Evolutionary conservation across 805 yeast species (phyloP).

Genomic region (Pichia californica): DNA sequence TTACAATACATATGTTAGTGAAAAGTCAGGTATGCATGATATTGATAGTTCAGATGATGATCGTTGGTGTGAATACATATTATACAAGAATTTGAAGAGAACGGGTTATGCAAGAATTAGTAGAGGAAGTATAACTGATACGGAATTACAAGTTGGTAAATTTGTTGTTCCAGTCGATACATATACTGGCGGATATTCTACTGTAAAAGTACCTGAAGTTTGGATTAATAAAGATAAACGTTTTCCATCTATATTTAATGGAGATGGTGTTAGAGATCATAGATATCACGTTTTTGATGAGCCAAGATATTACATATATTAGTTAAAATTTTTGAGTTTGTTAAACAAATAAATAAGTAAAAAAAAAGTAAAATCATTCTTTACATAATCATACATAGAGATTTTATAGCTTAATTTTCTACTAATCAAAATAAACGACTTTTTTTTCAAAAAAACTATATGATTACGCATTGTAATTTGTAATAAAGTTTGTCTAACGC

Average conservation of each 20-base stretch:
- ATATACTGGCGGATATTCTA: constrained; percentile 23
- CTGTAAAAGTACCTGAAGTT: constrained; percentile 41
- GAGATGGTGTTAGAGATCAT: constrained; percentile 92
- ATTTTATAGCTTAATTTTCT: no score
- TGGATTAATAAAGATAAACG: constrained; percentile 37
- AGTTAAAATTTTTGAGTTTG: not conserved
- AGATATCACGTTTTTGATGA: constrained; percentile 90
- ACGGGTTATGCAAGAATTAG: constrained; percentile 92
- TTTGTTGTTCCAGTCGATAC: constrained; percentile 47
- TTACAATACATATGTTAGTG: constrained; percentile 86
- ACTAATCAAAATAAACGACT: no score
- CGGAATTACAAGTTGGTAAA: constrained; percentile 93
- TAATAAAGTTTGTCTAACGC: no score
- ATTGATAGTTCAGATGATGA: constrained; percentile 93
- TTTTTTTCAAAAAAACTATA: no score
- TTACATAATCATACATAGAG: no score
- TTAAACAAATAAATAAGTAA: no score
- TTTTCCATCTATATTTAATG: constrained; percentile 75
- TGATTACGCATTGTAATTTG: no score
- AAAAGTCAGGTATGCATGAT: constrained; percentile 80
- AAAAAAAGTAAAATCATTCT: no score
- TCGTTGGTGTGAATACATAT: constrained; percentile 96
- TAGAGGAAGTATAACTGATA: constrained; percentile 91
- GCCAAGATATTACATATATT: constrained; percentile 65
- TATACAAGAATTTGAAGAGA: constrained; percentile 80